Evolutionary conservation across 441 rosid genomes (phyloP).

Genomic region (Aquilaria agallochum): DNA sequence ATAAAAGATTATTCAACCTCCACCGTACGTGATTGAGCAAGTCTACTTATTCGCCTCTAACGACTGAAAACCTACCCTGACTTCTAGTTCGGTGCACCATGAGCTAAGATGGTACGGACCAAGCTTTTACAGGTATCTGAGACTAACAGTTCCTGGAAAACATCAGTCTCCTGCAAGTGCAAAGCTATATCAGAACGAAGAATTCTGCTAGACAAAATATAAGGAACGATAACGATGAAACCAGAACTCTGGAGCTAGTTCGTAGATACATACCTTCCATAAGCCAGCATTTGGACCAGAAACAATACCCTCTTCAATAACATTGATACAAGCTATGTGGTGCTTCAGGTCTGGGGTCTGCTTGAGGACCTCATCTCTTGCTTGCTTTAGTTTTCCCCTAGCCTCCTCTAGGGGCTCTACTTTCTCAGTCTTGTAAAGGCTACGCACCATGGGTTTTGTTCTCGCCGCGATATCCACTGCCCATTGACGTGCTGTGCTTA

Average conservation of each 20-base stretch:
- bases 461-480: conserved; percentile 71
- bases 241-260: conserved; percentile 5
- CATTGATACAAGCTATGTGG: conserved; percentile 82
- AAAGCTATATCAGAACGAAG: conserved; percentile 15
- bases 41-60: too few species aligned
- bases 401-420: conserved; percentile 89
- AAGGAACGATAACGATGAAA: conserved; percentile 2
- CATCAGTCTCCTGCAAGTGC: conserved; percentile 68
- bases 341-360: conserved; percentile 81
- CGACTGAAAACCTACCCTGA: background rate
- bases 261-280: conserved; percentile 48
- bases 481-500: conserved; percentile 72
- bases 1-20: too few species aligned
- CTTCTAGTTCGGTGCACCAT: conserved; percentile 84
- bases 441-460: conserved; percentile 78
- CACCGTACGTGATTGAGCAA: too few species aligned
- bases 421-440: conserved; percentile 77
- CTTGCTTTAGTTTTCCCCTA: conserved; percentile 87
- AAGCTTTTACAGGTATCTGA: conserved; percentile 83
- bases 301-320: conserved; percentile 78
- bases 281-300: conserved; percentile 80
- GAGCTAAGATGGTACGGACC: conserved; percentile 86
- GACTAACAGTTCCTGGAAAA: conserved; percentile 48
- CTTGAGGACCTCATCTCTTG: conserved; percentile 65
- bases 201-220: background rate